Base-by-base conservation (phyloP, 345 rosid genomes). In the Citropsis articulata region DNA sequence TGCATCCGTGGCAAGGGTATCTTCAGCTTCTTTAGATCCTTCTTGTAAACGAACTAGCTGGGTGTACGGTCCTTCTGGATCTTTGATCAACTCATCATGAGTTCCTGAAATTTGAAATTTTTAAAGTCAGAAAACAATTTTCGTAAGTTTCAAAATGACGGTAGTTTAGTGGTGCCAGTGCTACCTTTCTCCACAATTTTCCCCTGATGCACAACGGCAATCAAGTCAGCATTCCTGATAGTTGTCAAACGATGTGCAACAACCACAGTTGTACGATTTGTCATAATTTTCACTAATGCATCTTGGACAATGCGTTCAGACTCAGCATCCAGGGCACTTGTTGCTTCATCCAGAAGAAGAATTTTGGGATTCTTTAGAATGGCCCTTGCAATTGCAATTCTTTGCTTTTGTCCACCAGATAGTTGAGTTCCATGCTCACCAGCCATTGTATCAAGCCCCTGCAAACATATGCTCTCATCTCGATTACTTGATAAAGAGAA, bases 161-260 rank as follows among this genome's bases (percentile, higher is more conserved):
- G 33, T 31, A 35, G 9, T 66, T 72, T 78, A 2, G 57, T 18
- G 57, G 57, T 5, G 22, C 35, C 31, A 45, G 21, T 65, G 60
- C 25, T 85, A 92, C 98, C 98, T 89, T 87, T 83, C 86, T 94
- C 97, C 30, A 94, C 87, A 69, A 94, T 84, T 81, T 88, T 91
- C 13, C 98, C 98, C 19, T 78, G 78, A 63, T 93, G 94, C 42
- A 91, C 91, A 36, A 93, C 95, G 3, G 97, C 95, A 7, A 94
- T 93, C 71, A 78, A 69, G 71, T 91, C 90, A 0, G 97, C 97
- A 61, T 89, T 90, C 85, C 91, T 89, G 65, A 94, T 85, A 10
- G 98, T 93, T 9, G 97, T 91, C 69, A 94, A 82, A 12, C 98
- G 90, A 77, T 94, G 98, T 22, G 97, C 98, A 64, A 94, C 98